Evolutionary conservation across 2,329 filamentous ascomycete species (phyloP).

Genomic region (Alternaria sp.): DNA sequence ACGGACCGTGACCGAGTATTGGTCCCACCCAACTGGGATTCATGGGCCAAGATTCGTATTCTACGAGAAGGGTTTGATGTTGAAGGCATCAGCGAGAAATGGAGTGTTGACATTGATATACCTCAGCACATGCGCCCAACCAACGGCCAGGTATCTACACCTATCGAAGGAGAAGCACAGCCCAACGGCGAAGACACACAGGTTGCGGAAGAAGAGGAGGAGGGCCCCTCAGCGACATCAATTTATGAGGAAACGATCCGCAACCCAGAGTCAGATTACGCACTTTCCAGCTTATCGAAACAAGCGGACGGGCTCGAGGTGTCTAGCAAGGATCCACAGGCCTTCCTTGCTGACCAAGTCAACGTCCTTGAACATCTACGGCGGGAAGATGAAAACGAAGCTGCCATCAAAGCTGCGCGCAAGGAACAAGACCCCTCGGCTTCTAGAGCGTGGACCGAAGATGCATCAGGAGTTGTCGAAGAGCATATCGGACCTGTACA

Average conservation of each 20-base stretch:
- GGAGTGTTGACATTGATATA: constrained; percentile 81
- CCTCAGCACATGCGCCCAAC: constrained; percentile 37
- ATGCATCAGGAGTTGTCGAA: constrained; percentile 51
- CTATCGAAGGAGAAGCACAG: constrained; percentile 22
- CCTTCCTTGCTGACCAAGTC: constrained; percentile 78
- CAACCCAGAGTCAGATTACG: constrained; percentile 69
- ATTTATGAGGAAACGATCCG: constrained; percentile 83
- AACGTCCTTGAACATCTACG: constrained; percentile 75
- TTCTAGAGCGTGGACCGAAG: constrained; percentile 33
- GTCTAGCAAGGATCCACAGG: constrained; percentile 77
- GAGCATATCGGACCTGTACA: constrained; percentile 89
- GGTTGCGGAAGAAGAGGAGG: constrained; percentile 22
- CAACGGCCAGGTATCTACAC: constrained; percentile 30
- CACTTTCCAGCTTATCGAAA: constrained; percentile 52
- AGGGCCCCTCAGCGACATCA: constrained; percentile 68
- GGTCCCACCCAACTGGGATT: constrained; percentile 97
- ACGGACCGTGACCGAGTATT: constrained; percentile 95
- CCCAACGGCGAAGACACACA: constrained; percentile 19
- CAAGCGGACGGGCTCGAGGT: constrained; percentile 65
- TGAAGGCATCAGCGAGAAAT: constrained; percentile 83
- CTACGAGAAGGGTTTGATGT: constrained; percentile 92
- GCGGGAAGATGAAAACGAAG: constrained; percentile 66
- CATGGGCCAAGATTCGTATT: constrained; percentile 95
- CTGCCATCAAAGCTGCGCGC: constrained; percentile 51
- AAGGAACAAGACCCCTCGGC: constrained; percentile 46